phyloP scores from a whole-genome alignment of 176 grass and related monocot species.

The Miscanthus lutarioriparius region DNA sequence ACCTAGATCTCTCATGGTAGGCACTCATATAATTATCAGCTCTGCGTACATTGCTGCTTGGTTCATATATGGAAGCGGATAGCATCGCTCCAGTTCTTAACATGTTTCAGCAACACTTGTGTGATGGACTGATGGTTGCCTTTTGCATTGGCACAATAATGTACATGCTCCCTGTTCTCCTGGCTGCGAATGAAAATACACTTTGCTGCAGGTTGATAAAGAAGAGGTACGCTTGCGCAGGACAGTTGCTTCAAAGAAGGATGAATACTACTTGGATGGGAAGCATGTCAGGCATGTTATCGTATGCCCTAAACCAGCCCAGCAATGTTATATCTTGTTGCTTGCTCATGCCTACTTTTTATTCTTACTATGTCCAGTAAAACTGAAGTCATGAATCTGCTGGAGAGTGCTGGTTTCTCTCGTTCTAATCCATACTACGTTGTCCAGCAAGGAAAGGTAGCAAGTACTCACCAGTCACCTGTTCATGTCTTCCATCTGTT shows the following conservation, averaged over 20 bases:
- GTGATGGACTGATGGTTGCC: constrained; percentile 17
- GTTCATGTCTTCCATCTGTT: constrained; percentile 16
- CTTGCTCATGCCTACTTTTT: constrained; percentile 18
- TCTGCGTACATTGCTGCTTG: not conserved
- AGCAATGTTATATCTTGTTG: constrained; percentile 12
- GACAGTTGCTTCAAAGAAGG: constrained; percentile 93
- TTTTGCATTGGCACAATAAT: constrained; percentile 9
- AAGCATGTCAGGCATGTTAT: constrained; percentile 81
- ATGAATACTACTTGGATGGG: constrained; percentile 96
- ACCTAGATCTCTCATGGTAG: constrained; percentile 10
- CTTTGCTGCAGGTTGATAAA: constrained; percentile 77
- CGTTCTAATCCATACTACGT: constrained; percentile 99
- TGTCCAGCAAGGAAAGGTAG: constrained; percentile 97
- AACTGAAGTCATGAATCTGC: constrained; percentile 99
- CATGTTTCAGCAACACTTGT: not conserved
- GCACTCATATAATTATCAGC: not conserved
- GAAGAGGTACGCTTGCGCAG: constrained; percentile 91
- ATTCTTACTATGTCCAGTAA: constrained; percentile 60
- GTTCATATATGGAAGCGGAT: not conserved
- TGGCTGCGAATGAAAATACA: constrained; percentile 21
- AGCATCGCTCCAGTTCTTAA: not conserved
- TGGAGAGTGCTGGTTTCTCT: constrained; percentile 99
- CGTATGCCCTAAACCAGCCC: constrained; percentile 29
- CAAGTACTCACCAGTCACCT: constrained; percentile 8
- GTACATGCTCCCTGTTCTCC: constrained; percentile 1